Base-by-base conservation (phyloP, 441 rosid genomes). In the Omphalea diandra region DNA sequence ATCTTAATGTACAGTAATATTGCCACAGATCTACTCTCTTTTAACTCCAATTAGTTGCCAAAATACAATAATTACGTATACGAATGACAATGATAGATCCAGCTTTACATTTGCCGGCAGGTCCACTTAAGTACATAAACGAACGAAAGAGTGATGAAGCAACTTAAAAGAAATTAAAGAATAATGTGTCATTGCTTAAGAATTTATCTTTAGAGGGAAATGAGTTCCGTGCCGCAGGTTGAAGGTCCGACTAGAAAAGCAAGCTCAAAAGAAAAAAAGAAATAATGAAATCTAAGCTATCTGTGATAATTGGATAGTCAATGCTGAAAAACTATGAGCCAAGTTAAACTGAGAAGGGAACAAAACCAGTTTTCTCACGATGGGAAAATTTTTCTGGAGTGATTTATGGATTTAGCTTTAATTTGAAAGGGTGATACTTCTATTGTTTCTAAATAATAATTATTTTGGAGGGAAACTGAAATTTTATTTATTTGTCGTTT, bases 91-190 rank as follows among this genome's bases (percentile, higher is more conserved):
- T 36, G 60, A 68, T 55, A 55, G 41, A 17, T 40, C 62, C 33
- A 68, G 53, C 38, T 18, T 54, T 54, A 38, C 14, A 36, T 7
- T 26, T 67, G 64, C 43, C 71, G 62, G 64, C 65, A 46, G 65
- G 56, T 44, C 65, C 65, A 50, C 73, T 69, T 43, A n/a, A 26
- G 59, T 56, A 53, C 46, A 53, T 38, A 24, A 14, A 67, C 47
- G 40, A 20, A 4, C 29, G 44, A 14, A 57, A 20, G 72, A 44
- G 56, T 7, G 65, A 57, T 58, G 32, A 46, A 31, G 65, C 56
- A n/a, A n/a, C n/a, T n/a, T n/a, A 69, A 41, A 58, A 44, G 32
- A 55, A n/a, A n/a, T n/a, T n/a, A 18, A 41, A 11, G 20, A 69
- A 43, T 44, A n/a, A 57, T 32, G 31, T n/a, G 20, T 49, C 20